Conservation (phyloP, 2,329 filamentous ascomycete genomes). For the Mariannaea sp. region DNA sequence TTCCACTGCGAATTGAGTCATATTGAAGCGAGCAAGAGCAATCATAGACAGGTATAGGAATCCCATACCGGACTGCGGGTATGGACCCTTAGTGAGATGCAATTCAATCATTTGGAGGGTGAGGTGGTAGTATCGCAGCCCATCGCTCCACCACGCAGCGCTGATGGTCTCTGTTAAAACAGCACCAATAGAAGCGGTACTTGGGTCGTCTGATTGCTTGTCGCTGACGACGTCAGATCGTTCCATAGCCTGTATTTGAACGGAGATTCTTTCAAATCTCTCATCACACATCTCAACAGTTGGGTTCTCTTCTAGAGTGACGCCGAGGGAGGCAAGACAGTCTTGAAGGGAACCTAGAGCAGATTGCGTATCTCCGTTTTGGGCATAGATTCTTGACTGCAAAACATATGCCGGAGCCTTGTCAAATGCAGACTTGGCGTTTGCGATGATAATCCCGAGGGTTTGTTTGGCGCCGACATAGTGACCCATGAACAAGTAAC, state of each 20-base stretch:
- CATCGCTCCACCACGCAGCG: slow-evolving; percentile 75
- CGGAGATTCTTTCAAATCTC: slow-evolving; percentile 69
- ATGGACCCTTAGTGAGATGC: slow-evolving; percentile 66
- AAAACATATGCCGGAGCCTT: slow-evolving; percentile 85
- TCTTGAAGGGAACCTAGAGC: slow-evolving; percentile 73
- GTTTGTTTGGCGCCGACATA: slow-evolving; percentile 69
- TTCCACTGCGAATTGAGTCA: slow-evolving; percentile 69
- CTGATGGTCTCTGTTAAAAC: slow-evolving; percentile 72
- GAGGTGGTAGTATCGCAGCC: slow-evolving; percentile 73
- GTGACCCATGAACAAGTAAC: slow-evolving; percentile 78
- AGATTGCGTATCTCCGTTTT: slow-evolving; percentile 70
- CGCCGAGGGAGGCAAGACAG: slow-evolving; percentile 71
- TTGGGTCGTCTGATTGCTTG: slow-evolving; percentile 53
- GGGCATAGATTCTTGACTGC: slow-evolving; percentile 76
- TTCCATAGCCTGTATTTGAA: slow-evolving; percentile 63
- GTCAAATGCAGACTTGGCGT: slow-evolving; percentile 74
- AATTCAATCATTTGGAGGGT: slow-evolving; percentile 69
- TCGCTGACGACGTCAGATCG: slow-evolving; percentile 51
- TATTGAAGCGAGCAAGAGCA: slow-evolving; percentile 70
- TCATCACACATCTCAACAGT: slow-evolving; percentile 78
- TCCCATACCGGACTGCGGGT: slow-evolving; percentile 70
- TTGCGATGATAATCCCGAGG: slow-evolving; percentile 70
- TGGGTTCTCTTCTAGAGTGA: slow-evolving; percentile 67
- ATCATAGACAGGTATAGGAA: slow-evolving; percentile 73
- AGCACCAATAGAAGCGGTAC: slow-evolving; percentile 67